Conservation (phyloP, 441 rosid genomes). For the Biscutella laevigata region DNA sequence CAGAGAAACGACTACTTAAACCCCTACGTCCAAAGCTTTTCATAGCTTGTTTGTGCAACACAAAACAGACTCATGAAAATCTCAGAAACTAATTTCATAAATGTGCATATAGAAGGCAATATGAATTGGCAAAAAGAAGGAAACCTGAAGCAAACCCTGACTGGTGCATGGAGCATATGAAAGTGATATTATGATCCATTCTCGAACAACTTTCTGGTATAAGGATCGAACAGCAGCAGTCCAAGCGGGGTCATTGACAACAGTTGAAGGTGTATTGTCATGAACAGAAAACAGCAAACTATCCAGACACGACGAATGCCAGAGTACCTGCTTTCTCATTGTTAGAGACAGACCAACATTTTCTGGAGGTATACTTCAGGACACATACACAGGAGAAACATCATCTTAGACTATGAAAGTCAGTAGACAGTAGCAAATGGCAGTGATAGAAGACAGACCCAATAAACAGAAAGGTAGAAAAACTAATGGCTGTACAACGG, state of each 20-base stretch:
- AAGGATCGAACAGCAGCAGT: conserved; percentile 70
- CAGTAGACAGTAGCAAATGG: conserved; percentile 7
- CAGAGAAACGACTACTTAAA: conserved; percentile 15
- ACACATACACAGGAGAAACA: conserved; percentile 6
- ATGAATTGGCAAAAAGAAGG: conserved; percentile 14
- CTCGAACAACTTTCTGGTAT: conserved; percentile 75
- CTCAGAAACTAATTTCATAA: conserved; percentile 1
- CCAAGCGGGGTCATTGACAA: conserved; percentile 84
- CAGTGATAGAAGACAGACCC: not conserved
- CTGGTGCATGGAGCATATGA: conserved; percentile 97
- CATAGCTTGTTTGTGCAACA: conserved; percentile 13
- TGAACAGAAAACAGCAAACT: conserved; percentile 71
- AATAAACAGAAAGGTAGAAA: not conserved
- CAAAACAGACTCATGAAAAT: not conserved
- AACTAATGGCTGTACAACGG: not conserved
- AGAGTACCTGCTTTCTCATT: conserved; percentile 63
- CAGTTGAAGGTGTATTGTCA: conserved; percentile 48
- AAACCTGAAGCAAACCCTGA: conserved; percentile 98
- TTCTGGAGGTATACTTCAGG: not conserved
- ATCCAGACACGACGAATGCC: conserved; percentile 94
- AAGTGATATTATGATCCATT: conserved; percentile 85
- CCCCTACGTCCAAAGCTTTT: conserved; percentile 6
- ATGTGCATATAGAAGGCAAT: conserved; percentile 4
- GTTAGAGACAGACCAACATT: conserved; percentile 9
- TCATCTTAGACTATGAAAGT: not conserved